Evolutionary conservation across 2,329 filamentous ascomycete genomes (phyloP).

Genomic region (Fusarium avenaceum): DNA sequence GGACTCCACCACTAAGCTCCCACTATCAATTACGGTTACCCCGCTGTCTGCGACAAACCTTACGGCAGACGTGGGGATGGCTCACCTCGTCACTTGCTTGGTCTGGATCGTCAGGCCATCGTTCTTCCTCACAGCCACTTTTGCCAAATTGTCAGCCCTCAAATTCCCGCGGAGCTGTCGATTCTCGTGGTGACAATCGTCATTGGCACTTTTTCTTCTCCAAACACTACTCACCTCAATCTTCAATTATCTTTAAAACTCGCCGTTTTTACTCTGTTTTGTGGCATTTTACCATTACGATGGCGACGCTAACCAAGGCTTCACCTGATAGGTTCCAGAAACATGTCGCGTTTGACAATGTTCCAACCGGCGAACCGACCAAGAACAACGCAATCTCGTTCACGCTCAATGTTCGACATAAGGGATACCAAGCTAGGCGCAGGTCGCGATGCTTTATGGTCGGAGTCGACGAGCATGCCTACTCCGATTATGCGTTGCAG

Average conservation of each 20-base stretch:
- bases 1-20: conserved; percentile 44
- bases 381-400: conserved; percentile 76
- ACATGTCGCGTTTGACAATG: conserved; percentile 73
- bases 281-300: conserved; percentile 46
- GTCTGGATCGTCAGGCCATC: conserved; percentile 49
- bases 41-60: conserved; percentile 48
- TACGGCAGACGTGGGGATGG: conserved; percentile 44
- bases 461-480: conserved; percentile 90
- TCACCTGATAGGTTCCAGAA: conserved; percentile 66
- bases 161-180: conserved; percentile 48
- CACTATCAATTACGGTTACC: conserved; percentile 42
- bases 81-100: conserved; percentile 39
- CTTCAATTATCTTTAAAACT: conserved; percentile 12
- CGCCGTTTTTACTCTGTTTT: conserved; percentile 22
- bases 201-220: conserved; percentile 24
- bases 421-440: conserved; percentile 84
- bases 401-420: conserved; percentile 87
- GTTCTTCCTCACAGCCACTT: conserved; percentile 46
- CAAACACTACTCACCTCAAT: conserved; percentile 9
- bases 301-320: conserved; percentile 61
- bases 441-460: conserved; percentile 91
- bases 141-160: conserved; percentile 34
- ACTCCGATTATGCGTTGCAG: conserved; percentile 91
- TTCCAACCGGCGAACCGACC: conserved; percentile 69
- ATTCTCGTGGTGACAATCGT: conserved; percentile 21